Base-by-base conservation (phyloP, 2,329 filamentous ascomycete genomes). In the Onygena corvina region DNA sequence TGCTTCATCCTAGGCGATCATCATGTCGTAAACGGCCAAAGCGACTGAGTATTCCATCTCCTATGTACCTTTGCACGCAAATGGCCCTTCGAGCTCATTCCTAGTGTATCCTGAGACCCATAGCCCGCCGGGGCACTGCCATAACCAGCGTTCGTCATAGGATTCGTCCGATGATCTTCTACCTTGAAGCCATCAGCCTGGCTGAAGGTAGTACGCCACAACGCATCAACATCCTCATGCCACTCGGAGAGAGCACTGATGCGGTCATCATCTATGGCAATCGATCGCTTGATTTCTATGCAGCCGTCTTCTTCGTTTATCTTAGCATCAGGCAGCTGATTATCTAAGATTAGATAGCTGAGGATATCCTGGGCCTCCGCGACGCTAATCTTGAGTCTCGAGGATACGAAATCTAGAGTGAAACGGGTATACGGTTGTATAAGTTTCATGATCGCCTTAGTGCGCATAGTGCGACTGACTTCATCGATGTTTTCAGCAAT, bases 401-500 rank as follows among this genome's bases (percentile, higher is more conserved):
- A 82, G 23, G 88, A 88, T 57, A 98, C 87, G 75, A 93, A 94
- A 16, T 75, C 73, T 20, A 96, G 73, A 55, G 84, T 86, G 77
- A 96, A 94, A 47, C 88, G 81, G 4, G 86, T 93, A 71, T 96
- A 98, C 0, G 92, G 92, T 3, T 88, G 88, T 55, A 96, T 92
- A 20, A 96, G 75, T 69, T 92, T 94, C 55, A 94, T 71, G 7
- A 96, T 81, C 1, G 89, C 90, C 73, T 95, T 95, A 56, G 89
- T 96, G 49, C 92, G 85, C 84, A 98, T 94, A 67, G 92, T 95
- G 36, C 92, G 85, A 47, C 90, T 98, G 50, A 98, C 90, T 69
- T 98, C 92, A 66, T 96, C 92, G 58, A 98, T 98, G 64, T 98
- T 96, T 69, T 96, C 92, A 23, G 90, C 90, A 59, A 98, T 98